These are phyloP conservation scores for Blastobotrys mokoenaii DNA, from an alignment of 805 yeast genomes.

Conservation along the genomic window DNA sequence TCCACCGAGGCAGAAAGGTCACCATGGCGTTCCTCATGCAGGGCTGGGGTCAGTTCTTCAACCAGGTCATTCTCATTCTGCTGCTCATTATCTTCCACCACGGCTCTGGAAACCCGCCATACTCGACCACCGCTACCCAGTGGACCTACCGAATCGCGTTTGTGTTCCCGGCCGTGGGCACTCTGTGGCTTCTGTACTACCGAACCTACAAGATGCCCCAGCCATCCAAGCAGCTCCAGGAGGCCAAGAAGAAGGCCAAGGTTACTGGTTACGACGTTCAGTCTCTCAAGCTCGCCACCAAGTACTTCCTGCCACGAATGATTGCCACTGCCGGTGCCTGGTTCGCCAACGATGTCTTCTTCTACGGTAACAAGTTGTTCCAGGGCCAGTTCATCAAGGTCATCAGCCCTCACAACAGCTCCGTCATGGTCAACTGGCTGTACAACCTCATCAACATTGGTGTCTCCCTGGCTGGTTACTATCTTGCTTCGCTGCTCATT, in stretches of 20 bases:
- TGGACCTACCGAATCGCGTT: slow-evolving; percentile 29
- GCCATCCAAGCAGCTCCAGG: slow-evolving; percentile 20
- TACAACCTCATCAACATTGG: slow-evolving; percentile 38
- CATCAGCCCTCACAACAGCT: slow-evolving; percentile 23
- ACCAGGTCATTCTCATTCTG: slow-evolving; percentile 74
- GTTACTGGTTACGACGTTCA: slow-evolving; percentile 28
- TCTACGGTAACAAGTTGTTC: slow-evolving; percentile 48
- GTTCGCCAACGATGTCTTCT: slow-evolving; percentile 54
- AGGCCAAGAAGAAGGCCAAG: slow-evolving; percentile 21
- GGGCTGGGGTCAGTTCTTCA: slow-evolving; percentile 93
- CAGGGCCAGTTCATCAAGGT: slow-evolving; percentile 29
- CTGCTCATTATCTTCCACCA: slow-evolving; percentile 77
- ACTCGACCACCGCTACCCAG: slow-evolving; percentile 25
- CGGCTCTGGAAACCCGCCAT: slow-evolving; percentile 87
- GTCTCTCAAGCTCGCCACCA: slow-evolving; percentile 20
- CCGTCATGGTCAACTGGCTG: slow-evolving; percentile 46
- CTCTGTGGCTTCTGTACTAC: slow-evolving; percentile 28
- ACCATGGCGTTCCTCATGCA: slow-evolving; percentile 65
- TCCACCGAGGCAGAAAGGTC: slow-evolving; percentile 31
- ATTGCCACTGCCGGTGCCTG: slow-evolving; percentile 47
- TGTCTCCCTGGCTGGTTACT: slow-evolving; percentile 54
- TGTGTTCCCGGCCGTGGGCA: slow-evolving; percentile 29
- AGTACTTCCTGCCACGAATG: slow-evolving; percentile 38
- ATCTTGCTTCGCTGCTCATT: slow-evolving; percentile 44
- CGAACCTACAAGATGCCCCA: slow-evolving; percentile 28